Evolutionary conservation across 2,329 filamentous ascomycete species (phyloP).

Genomic region (Colletotrichum tamarilloi): DNA sequence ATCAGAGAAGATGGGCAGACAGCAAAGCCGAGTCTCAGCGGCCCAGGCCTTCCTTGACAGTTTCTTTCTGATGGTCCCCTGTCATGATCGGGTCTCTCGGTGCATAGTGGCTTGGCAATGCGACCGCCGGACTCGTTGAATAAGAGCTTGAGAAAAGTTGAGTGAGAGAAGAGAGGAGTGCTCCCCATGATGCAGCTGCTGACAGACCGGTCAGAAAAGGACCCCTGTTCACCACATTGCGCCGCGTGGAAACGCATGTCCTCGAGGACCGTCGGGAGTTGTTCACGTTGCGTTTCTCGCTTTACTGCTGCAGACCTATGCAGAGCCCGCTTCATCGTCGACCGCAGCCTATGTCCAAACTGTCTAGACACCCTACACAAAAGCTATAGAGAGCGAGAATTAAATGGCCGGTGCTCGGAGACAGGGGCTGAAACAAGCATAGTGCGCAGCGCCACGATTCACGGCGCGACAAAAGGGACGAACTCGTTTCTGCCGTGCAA

Average conservation of each 20-base stretch:
- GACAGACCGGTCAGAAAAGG: slow-evolving; percentile 3
- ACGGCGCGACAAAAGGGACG: slow-evolving; percentile 20
- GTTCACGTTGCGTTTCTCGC: background rate
- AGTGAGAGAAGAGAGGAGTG: background rate
- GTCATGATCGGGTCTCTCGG: slow-evolving; percentile 20
- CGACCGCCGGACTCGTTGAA: background rate
- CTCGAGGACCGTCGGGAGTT: background rate
- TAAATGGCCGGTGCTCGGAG: background rate
- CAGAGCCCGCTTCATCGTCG: background rate
- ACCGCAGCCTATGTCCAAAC: too few relatives aligned
- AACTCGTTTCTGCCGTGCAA: slow-evolving; percentile 10
- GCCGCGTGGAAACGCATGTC: background rate
- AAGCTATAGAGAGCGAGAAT: background rate
- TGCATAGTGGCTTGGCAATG: slow-evolving; percentile 27
- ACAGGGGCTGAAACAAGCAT: slow-evolving; percentile 28
- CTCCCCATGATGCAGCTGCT: background rate
- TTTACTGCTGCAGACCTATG: background rate
- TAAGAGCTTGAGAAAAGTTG: background rate
- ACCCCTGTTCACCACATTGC: slow-evolving; percentile 3
- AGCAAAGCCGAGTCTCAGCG: background rate
- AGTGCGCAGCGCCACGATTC: slow-evolving; percentile 17
- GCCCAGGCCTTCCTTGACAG: background rate
- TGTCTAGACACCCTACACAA: background rate
- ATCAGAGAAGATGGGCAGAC: background rate
- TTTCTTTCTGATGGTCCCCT: background rate